Percentiles rank a stretch among this genome's conserved stretches.
These are phyloP conservation scores for Neonectria coccinea DNA, from an alignment of 2,329 filamentous ascomycete genomes.

Conservation along the genomic window DNA sequence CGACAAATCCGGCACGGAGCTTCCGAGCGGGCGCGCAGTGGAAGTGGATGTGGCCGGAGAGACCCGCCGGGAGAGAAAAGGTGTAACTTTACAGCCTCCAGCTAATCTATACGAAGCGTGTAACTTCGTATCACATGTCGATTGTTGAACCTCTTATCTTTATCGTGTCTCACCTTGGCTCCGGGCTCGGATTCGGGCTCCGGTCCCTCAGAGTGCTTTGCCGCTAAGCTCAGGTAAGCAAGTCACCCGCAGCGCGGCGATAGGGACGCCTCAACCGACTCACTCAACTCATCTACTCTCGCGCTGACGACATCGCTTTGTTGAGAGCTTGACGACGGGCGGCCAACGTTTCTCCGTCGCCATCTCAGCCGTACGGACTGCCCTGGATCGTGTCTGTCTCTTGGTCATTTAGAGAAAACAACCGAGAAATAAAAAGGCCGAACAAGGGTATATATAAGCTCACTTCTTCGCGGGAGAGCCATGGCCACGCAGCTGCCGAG, in stretches of 20 bases:
- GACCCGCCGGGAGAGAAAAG: neutral
- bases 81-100: neutral
- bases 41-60: constrained; percentile 1
- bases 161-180: neutral
- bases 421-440: neutral
- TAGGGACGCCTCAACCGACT: constrained; percentile 7
- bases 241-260: constrained; percentile 3
- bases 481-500: constrained; percentile 23
- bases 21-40: constrained; percentile 4
- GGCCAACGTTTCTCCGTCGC: neutral
- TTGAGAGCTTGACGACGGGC: neutral
- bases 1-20: constrained; percentile 14
- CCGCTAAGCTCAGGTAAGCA: constrained; percentile 24
- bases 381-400: neutral
- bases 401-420: too few relatives aligned
- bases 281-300: constrained; percentile 3
- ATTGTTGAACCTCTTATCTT: neutral
- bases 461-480: neutral
- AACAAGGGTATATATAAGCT: neutral
- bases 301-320: constrained; percentile 10
- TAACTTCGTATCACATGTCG: neutral
- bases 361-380: neutral
- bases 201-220: constrained; percentile 6
- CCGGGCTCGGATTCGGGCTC: neutral
- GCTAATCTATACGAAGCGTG: too few relatives aligned